Base-by-base conservation (phyloP, 2,329 filamentous ascomycete species). In the Neonectria neomacrospora region DNA sequence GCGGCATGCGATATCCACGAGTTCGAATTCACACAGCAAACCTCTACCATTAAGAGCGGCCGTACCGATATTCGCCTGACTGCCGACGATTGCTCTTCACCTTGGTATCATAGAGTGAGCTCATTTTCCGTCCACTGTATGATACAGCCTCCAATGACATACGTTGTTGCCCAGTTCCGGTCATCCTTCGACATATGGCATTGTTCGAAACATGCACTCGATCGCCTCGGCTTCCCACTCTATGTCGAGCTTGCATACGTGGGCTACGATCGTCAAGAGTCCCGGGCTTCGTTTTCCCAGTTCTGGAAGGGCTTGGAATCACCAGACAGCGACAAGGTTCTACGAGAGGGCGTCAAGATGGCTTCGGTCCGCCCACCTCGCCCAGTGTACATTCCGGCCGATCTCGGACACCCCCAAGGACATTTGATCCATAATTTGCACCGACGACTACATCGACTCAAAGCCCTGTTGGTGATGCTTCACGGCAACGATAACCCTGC, bases 221-320 rank as follows among this genome's bases (percentile, higher is more conserved):
- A 60, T 30, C 30, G 42, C 14, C 14, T 14, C 6, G 51, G 51
- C 11, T 12, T n/a, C 14, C 58, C 44, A 8, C 6, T 60, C 2
- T 54, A 48, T n/a, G 58, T 60, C 8, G 58, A 60, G 14, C 23
- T 60, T 28, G 58, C 52, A 26, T 50, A 34, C 32, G 32, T 34
- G 5, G 32, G 32, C 32, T 34, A 14, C 5, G 14, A 14, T 16
- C 5, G 5, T 12, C 5, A 41, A 50, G 23, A n/a, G 42, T 52
- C 39, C 5, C 18, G n/a, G 23, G 39, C 39, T 16, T 34, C 32
- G 5, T 34, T 16, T 7, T 34, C 34, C 8, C 34, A 22, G 14
- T 34, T 47, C 41, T 50, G 48, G 6, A 22, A 28, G 2, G n/a
- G 47, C 11, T 50, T n/a, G 4, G 22, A 47, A 11, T 14, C n/a